A percentile compares a stretch with the other conserved stretches of the same genome.
Conservation (phyloP, 2,329 filamentous ascomycete species). For the Aspergillus flavus region DNA sequence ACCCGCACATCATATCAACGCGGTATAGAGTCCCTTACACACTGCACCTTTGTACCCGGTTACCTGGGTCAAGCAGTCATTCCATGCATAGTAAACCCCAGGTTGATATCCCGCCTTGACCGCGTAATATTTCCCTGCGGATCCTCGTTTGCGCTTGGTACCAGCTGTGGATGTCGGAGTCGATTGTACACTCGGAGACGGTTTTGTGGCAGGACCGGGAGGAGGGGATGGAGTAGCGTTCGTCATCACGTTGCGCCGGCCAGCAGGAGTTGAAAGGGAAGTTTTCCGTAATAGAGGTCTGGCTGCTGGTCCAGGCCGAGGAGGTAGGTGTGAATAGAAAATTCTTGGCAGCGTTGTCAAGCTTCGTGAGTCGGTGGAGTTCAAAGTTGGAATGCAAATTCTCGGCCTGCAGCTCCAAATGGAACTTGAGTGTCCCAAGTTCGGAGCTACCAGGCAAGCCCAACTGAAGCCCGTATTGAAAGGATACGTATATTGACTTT, state of each 20-base stretch:
- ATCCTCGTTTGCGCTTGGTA: slow-evolving; percentile 59
- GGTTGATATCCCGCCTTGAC: slow-evolving; percentile 63
- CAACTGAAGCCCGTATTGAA: slow-evolving; percentile 13
- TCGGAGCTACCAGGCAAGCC: slow-evolving; percentile 27
- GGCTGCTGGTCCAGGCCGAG: neutral
- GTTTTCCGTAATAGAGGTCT: neutral
- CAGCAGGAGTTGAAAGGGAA: neutral
- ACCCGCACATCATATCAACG: neutral
- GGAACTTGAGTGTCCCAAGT: slow-evolving; percentile 30
- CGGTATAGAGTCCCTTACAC: slow-evolving; percentile 57
- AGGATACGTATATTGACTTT: neutral
- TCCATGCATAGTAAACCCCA: slow-evolving; percentile 66
- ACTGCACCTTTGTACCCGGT: slow-evolving; percentile 66
- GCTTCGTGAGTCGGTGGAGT: slow-evolving; percentile 14
- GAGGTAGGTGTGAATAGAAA: slow-evolving; percentile 1
- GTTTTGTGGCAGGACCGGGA: slow-evolving; percentile 32
- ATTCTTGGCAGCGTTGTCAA: slow-evolving; percentile 16
- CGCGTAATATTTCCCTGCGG: slow-evolving; percentile 63
- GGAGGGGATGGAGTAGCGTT: slow-evolving; percentile 40
- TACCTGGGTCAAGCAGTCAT: slow-evolving; percentile 63
- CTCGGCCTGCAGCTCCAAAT: slow-evolving; percentile 28
- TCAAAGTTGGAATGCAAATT: slow-evolving; percentile 21
- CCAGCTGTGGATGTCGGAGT: slow-evolving; percentile 42
- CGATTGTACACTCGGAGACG: slow-evolving; percentile 28
- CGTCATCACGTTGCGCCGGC: slow-evolving; percentile 28